These are phyloP conservation scores for Didymosphaeria variabile DNA, from an alignment of 2,329 filamentous ascomycete species.

Conservation along the genomic window DNA sequence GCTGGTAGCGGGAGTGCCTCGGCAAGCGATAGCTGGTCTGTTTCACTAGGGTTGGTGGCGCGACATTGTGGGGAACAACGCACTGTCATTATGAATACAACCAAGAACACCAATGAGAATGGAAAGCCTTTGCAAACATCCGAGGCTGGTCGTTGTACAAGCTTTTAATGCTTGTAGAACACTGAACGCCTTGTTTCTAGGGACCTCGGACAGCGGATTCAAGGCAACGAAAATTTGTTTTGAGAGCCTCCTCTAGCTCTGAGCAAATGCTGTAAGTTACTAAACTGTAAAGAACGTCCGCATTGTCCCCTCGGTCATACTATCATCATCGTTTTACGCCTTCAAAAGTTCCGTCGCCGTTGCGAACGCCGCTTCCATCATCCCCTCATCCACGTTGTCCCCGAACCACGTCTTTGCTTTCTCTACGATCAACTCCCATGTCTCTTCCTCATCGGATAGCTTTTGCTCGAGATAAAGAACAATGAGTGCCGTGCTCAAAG, in stretches of 20 bases:
- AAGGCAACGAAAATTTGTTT: neutral
- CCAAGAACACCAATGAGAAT: neutral
- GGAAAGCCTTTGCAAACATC: neutral
- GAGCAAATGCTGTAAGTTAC: too few species aligned
- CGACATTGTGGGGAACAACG: neutral
- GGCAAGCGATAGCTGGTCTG: conserved; percentile 3
- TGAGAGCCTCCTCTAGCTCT: too few species aligned
- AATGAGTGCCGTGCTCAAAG: conserved; percentile 51
- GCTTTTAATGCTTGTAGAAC: neutral
- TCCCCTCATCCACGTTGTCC: conserved; percentile 17
- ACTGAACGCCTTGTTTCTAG: neutral
- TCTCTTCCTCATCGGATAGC: conserved; percentile 58
- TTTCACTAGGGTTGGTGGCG: conserved; percentile 8
- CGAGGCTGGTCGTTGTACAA: neutral
- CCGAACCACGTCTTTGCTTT: conserved; percentile 65
- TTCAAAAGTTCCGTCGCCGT: neutral
- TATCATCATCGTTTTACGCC: neutral
- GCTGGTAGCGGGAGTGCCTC: conserved; percentile 6
- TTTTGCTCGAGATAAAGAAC: conserved; percentile 60
- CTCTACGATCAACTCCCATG: conserved; percentile 69
- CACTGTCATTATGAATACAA: neutral
- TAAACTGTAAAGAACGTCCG: too few species aligned
- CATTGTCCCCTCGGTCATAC: neutral
- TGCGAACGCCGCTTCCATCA: conserved; percentile 17
- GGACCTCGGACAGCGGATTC: neutral